phyloP scores from a whole-genome alignment of 176 grass and related monocot species.

The Triticum monococcum region DNA sequence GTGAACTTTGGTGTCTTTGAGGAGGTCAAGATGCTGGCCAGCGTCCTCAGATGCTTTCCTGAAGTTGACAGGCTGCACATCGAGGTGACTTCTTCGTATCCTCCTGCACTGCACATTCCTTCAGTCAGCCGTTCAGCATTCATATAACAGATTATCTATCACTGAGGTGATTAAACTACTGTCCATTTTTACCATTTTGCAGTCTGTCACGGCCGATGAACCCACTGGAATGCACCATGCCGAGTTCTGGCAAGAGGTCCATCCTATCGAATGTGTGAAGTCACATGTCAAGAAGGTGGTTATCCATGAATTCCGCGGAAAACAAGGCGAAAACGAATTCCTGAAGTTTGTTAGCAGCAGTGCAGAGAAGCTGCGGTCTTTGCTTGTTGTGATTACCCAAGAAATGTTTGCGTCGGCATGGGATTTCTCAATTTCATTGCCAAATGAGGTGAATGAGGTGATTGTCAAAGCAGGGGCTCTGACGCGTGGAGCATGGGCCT shows the following conservation, averaged over 20 bases:
- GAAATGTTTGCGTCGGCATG: background rate
- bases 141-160: background rate
- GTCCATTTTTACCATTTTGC: background rate
- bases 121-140: background rate
- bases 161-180: background rate
- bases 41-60: background rate
- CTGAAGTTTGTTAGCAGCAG: background rate
- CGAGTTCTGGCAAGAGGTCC: background rate
- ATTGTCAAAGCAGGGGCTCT: background rate
- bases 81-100: background rate
- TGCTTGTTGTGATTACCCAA: background rate
- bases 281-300: background rate
- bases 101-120: background rate
- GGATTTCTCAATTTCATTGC: background rate
- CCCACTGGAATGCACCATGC: background rate
- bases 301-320: background rate
- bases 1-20: background rate
- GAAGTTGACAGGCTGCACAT: slow-evolving; percentile 2
- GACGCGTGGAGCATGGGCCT: background rate
- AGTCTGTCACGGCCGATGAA: background rate
- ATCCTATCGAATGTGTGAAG: background rate
- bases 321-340: background rate
- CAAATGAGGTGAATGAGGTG: background rate
- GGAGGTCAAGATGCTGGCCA: slow-evolving; percentile 14
- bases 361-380: background rate